Evolutionary conservation across 139 green algal species (phyloP).

Genomic region (Eudorina sp.): DNA sequence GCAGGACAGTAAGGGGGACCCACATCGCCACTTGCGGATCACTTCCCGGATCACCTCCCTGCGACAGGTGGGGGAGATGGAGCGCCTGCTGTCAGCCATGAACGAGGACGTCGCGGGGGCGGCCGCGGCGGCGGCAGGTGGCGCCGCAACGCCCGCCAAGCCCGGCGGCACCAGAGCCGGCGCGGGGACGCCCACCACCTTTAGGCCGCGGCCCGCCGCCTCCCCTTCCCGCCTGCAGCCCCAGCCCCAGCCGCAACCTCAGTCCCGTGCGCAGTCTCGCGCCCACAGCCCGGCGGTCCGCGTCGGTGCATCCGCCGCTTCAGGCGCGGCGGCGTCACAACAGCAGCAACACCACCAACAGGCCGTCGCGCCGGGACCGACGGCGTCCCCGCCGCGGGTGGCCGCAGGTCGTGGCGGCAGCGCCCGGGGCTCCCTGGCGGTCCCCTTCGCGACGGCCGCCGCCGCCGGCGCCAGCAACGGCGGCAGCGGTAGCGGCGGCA

Average conservation of each 20-base stretch:
- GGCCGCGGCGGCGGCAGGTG: neutral
- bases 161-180: neutral
- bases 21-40: too few relatives aligned
- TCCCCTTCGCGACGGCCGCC: neutral
- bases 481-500: neutral
- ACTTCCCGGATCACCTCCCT: too few relatives aligned
- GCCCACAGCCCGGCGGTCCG: too few relatives aligned
- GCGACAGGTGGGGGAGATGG: constrained; percentile 35
- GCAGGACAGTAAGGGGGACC: too few relatives aligned
- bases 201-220: too few relatives aligned
- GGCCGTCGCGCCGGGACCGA: too few relatives aligned
- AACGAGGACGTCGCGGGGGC: neutral
- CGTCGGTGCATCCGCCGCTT: too few relatives aligned
- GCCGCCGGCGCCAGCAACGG: neutral
- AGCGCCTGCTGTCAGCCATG: constrained; percentile 23
- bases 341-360: too few relatives aligned
- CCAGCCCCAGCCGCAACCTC: neutral
- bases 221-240: too few relatives aligned
- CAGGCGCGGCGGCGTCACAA: neutral
- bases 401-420: neutral
- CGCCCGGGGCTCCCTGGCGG: neutral
- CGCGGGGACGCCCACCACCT: neutral
- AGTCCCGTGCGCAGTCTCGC: neutral
- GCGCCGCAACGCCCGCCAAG: neutral
- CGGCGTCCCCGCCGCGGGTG: too few relatives aligned